Base-by-base conservation (phyloP, 148 eudicot species). In the Drosera capensis region DNA sequence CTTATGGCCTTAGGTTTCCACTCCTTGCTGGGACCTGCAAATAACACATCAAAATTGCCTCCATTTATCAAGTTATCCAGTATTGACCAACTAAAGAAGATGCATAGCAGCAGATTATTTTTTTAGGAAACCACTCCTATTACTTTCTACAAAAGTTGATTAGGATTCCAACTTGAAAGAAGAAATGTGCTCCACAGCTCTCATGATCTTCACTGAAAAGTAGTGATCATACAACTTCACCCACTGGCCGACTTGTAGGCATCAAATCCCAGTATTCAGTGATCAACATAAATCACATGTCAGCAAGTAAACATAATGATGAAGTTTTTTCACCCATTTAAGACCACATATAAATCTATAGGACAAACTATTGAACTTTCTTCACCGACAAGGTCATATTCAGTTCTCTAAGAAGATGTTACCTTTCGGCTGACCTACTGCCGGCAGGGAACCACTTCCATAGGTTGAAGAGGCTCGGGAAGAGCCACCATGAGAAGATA, bases 11-110 rank as follows among this genome's bases (percentile, higher is more conserved):
- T 34, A 15, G 38, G 38, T 11, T 34, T 34, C 38, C 38, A 34
- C 38, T 34, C 38, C 38, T 34, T 34, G 38, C 38, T 34, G n/a
- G 38, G 38, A 34, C 38, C 38, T 2, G n/a, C 38, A 9, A 15
- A 4, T 9, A 4, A 34, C 38, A 34, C 9, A 4, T 34, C 3
- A 15, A 34, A 34, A 34, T n/a, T n/a, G n/a, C n/a, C n/a, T n/a
- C n/a, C n/a, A n/a, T n/a, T 9, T 15, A 34, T 4, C 9, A 34
- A 34, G 11, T 34, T 4, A 11, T 4, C 2, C n/a, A 11, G 13
- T 9, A 34, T 34, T 13, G n/a, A 34, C 11, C n/a, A 13, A 34
- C 14, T 15, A 34, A 34, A 4, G n/a, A 15, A 4, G 6, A 11
- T 2, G 2, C 11, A 11, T 2, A 5, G n/a, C 11, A 4, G 3